A percentile compares a stretch with the other conserved stretches of the same genome.
phyloP scores from a whole-genome alignment of 768 basidiomycete species.

The Macrolepiota albuminosa region DNA sequence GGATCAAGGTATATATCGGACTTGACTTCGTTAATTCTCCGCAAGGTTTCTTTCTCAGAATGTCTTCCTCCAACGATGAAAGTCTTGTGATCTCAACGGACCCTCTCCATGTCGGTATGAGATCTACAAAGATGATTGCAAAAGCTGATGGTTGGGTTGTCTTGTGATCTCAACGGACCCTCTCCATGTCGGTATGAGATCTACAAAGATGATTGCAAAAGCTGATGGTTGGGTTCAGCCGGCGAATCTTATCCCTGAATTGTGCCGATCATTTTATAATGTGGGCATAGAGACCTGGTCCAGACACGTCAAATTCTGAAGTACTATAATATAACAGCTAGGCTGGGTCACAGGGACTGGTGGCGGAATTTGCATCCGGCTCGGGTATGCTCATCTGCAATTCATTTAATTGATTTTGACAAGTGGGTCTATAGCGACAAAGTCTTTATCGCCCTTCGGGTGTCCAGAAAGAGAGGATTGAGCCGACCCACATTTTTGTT shows the following conservation, averaged over 20 bases:
- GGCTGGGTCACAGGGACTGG: constrained; percentile 95
- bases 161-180: constrained; percentile 60
- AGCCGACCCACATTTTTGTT: constrained; percentile 82
- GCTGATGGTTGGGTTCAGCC: constrained; percentile 43
- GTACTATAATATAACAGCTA: constrained; percentile 33
- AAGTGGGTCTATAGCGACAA: constrained; percentile 45
- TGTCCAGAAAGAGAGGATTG: constrained; percentile 87
- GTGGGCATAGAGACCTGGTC: constrained; percentile 18
- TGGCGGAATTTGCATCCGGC: constrained; percentile 71
- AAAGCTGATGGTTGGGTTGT: too few species aligned
- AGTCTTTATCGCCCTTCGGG: constrained; percentile 84
- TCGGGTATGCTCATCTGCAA: constrained; percentile 39
- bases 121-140: not conserved
- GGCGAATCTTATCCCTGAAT: constrained; percentile 86
- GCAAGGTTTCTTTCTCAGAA: not conserved
- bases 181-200: constrained; percentile 43
- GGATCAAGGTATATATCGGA: not conserved
- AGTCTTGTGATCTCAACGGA: constrained; percentile 54
- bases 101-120: constrained; percentile 51
- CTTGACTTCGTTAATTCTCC: not conserved
- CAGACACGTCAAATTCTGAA: constrained; percentile 1
- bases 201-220: not conserved
- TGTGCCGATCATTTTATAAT: constrained; percentile 80
- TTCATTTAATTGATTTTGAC: not conserved
- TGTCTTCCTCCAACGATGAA: constrained; percentile 32